Conservation (phyloP, 176 grass and related monocot genomes). For the Aegilops tauschii region DNA sequence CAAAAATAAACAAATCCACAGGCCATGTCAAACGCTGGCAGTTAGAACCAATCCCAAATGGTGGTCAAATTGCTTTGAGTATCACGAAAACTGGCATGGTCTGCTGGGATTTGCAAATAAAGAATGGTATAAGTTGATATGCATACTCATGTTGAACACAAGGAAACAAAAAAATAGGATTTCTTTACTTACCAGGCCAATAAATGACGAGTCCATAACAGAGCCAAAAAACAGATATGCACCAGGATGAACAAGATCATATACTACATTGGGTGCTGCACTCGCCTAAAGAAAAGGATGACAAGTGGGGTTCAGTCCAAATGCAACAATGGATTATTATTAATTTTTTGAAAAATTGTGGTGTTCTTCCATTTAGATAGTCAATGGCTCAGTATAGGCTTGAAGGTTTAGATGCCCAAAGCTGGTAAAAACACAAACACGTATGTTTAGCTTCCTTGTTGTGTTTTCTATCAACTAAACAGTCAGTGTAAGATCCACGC, state of each 20-base stretch:
- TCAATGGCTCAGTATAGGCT: not conserved
- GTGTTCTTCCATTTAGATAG: not conserved
- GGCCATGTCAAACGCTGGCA: too few species aligned
- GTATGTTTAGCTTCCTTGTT: not conserved
- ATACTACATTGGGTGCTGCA: slow-evolving; percentile 50
- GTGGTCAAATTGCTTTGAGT: too few species aligned
- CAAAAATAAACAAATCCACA: too few species aligned
- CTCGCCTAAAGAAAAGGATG: slow-evolving; percentile 44
- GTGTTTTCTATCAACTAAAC: not conserved
- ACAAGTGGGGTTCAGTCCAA: not conserved
- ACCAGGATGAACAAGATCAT: slow-evolving; percentile 54
- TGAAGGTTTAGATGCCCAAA: not conserved
- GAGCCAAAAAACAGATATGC: slow-evolving; percentile 59
- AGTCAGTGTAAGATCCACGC: not conserved
- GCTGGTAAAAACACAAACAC: not conserved
- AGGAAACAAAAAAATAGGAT: too few species aligned
- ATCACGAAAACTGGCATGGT: too few species aligned
- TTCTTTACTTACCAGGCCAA: too few species aligned
- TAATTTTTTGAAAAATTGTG: not conserved
- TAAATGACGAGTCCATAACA: slow-evolving; percentile 45
- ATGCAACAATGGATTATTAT: not conserved
- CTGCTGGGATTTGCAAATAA: too few species aligned
- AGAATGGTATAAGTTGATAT: too few species aligned
- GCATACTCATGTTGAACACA: too few species aligned
- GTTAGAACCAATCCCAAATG: too few species aligned